Evolutionary conservation across 2,329 filamentous ascomycete species (phyloP).

Genomic region (Aspergillus tamarii): DNA sequence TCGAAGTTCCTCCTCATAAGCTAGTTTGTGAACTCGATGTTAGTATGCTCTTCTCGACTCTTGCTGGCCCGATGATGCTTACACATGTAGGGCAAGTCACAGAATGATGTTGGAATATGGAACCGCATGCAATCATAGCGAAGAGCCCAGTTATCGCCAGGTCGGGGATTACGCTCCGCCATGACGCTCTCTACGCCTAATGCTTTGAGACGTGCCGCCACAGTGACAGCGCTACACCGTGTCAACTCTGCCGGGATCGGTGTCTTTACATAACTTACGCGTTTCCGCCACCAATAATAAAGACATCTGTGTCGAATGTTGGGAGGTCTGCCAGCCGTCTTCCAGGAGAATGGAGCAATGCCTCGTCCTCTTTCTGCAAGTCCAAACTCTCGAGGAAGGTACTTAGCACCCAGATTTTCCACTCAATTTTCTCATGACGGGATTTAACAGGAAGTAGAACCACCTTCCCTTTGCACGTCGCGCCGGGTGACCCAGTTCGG

Average conservation of each 20-base stretch:
- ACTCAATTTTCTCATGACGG: conserved; percentile 9
- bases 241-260: background rate
- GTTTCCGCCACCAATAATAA: conserved; percentile 49
- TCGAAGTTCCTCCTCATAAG: conserved; percentile 21
- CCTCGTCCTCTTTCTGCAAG: conserved; percentile 28
- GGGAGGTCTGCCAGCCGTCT: conserved; percentile 1
- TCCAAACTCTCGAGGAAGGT: conserved; percentile 28
- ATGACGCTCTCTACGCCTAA: conserved; percentile 47
- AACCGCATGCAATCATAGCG: conserved; percentile 51
- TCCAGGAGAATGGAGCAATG: conserved; percentile 20
- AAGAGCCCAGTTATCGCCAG: conserved; percentile 52
- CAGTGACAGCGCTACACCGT: conserved; percentile 40
- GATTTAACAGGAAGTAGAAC: conserved; percentile 31
- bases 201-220: conserved; percentile 50
- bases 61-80: conserved; percentile 2
- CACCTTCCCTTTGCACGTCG: conserved; percentile 36
- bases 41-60: background rate
- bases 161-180: conserved; percentile 45
- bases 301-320: conserved; percentile 33
- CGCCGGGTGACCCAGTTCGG: conserved; percentile 33
- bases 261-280: conserved; percentile 23
- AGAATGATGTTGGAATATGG: conserved; percentile 42
- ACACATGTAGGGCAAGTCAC: conserved; percentile 42
- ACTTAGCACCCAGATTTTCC: conserved; percentile 34
- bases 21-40: conserved; percentile 4